Percentiles rank a stretch among this genome's conserved stretches.
Evolutionary conservation across 2,329 filamentous ascomycete genomes (phyloP).

Genomic region (Cercospora canescens): DNA sequence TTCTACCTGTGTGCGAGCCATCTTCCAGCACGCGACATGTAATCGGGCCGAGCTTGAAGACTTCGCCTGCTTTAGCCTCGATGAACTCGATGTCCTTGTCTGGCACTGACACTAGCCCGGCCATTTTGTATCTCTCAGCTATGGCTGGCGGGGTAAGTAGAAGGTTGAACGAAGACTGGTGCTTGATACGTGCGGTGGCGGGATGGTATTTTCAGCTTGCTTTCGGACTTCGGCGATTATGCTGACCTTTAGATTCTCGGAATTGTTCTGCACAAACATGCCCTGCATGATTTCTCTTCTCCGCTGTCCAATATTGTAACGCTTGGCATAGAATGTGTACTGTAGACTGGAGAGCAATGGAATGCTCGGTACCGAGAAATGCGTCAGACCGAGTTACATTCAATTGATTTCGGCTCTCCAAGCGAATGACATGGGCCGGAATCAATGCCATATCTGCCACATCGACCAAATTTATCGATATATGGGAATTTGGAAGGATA

Average conservation of each 20-base stretch:
- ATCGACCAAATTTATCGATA: not conserved
- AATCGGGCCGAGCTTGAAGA: constrained; percentile 50
- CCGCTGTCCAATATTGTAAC: not conserved
- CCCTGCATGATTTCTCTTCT: not conserved
- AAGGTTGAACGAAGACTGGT: not conserved
- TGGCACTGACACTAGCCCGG: constrained; percentile 39
- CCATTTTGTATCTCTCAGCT: constrained; percentile 12
- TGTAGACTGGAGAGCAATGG: not conserved
- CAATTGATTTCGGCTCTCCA: not conserved
- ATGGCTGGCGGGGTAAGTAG: not conserved
- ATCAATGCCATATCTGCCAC: not conserved
- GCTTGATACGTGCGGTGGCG: not conserved
- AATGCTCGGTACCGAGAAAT: not conserved
- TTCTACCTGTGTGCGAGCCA: constrained; percentile 49
- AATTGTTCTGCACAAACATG: not conserved
- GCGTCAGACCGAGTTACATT: not conserved
- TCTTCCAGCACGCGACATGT: constrained; percentile 55
- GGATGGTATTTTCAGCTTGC: not conserved
- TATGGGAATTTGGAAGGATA: not conserved
- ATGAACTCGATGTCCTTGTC: constrained; percentile 51
- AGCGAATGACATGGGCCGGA: not conserved
- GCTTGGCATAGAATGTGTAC: not conserved
- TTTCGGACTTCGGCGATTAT: not conserved
- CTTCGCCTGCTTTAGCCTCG: constrained; percentile 49
- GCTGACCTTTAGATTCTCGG: not conserved